phyloP scores from a whole-genome alignment of 2,329 filamentous ascomycete genomes.

The Tolypocladium tundrense region DNA sequence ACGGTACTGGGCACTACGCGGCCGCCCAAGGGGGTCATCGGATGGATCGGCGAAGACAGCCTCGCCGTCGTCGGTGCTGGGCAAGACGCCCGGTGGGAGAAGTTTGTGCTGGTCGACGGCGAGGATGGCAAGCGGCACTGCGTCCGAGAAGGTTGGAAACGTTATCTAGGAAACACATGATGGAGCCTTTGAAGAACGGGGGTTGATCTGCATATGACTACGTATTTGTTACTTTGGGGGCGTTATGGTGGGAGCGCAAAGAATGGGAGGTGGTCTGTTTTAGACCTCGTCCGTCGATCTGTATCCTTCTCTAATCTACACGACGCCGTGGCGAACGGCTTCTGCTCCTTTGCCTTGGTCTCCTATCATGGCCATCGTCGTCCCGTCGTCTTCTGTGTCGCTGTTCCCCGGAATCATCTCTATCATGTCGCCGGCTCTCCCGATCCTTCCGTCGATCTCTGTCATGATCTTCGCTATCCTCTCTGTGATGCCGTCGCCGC shows the following conservation, averaged over 20 bases:
- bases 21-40: slow-evolving; percentile 73
- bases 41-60: slow-evolving; percentile 68
- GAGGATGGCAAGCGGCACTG: slow-evolving; percentile 58
- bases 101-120: slow-evolving; percentile 61
- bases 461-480: slow-evolving; percentile 6
- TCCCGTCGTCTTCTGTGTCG: slow-evolving; percentile 16
- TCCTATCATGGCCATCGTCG: slow-evolving; percentile 13
- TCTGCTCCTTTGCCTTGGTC: slow-evolving; percentile 22
- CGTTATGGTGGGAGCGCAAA: background rate
- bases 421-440: slow-evolving; percentile 13
- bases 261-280: background rate
- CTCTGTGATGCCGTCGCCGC: slow-evolving; percentile 10
- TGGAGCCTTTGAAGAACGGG: background rate
- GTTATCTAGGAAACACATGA: slow-evolving; percentile 48
- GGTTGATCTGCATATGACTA: background rate
- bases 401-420: slow-evolving; percentile 18
- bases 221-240: background rate
- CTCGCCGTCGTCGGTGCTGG: slow-evolving; percentile 72
- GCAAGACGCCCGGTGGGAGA: slow-evolving; percentile 77
- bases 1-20: slow-evolving; percentile 40
- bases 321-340: slow-evolving; percentile 31
- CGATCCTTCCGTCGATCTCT: slow-evolving; percentile 7
- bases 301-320: slow-evolving; percentile 12
- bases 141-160: slow-evolving; percentile 70
- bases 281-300: slow-evolving; percentile 10